Evolutionary conservation across 2,329 filamentous ascomycete species (phyloP).

Genomic region (Aspergillus sp.): DNA sequence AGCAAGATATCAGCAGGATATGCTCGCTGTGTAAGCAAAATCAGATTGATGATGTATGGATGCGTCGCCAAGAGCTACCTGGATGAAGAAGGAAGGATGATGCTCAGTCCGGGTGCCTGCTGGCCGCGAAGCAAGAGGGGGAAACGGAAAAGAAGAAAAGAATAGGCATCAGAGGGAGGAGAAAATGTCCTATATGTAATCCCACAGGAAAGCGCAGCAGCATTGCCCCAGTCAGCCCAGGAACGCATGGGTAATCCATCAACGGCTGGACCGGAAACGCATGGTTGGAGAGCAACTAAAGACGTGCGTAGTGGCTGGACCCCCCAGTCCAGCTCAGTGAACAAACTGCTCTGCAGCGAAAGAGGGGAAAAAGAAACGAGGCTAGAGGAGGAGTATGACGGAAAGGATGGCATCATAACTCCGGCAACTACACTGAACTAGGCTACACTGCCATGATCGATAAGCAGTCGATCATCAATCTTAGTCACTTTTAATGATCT

Average conservation of each 20-base stretch:
- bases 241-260: constrained; percentile 7
- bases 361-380: constrained; percentile 10
- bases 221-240: constrained; percentile 8
- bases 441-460: constrained; percentile 8
- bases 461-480: constrained; percentile 9
- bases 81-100: not conserved
- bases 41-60: constrained; percentile 1
- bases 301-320: constrained; percentile 19
- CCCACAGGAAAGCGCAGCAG: not conserved
- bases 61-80: constrained; percentile 2
- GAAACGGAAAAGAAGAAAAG: constrained; percentile 1
- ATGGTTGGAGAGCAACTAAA: constrained; percentile 18
- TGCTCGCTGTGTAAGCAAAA: not conserved
- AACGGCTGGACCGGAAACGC: constrained; percentile 24
- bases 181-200: not conserved
- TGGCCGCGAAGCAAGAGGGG: not conserved
- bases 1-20: not conserved
- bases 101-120: not conserved
- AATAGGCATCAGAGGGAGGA: not conserved
- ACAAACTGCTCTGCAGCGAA: constrained; percentile 1
- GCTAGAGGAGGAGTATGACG: constrained; percentile 15
- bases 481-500: not conserved
- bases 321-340: constrained; percentile 4
- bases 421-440: not conserved
- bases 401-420: constrained; percentile 16